These are phyloP conservation scores for Beauveria caledonica DNA, from an alignment of 2,329 filamentous ascomycete species.

Conservation along the genomic window DNA sequence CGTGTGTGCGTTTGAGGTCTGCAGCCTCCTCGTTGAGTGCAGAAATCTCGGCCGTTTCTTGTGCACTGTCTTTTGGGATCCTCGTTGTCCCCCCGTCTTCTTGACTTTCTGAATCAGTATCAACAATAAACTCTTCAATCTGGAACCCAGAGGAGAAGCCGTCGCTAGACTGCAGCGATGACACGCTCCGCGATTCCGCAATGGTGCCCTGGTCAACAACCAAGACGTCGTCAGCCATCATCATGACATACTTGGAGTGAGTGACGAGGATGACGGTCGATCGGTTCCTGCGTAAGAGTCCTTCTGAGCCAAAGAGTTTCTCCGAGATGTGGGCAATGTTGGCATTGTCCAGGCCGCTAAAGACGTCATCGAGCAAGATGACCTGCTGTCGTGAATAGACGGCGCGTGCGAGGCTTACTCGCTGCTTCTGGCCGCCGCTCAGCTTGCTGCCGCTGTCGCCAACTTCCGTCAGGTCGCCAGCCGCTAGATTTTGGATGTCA, in stretches of 20 bases:
- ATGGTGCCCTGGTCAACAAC: neutral
- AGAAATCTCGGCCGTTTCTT: slow-evolving; percentile 9
- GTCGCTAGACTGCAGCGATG: neutral
- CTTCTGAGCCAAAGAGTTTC: slow-evolving; percentile 24
- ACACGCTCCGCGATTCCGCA: neutral
- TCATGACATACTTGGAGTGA: slow-evolving; percentile 15
- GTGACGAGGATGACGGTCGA: slow-evolving; percentile 21
- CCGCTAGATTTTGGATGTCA: slow-evolving; percentile 11
- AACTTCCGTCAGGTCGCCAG: slow-evolving; percentile 10
- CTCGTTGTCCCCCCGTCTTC: neutral
- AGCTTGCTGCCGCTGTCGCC: slow-evolving; percentile 10
- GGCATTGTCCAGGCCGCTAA: slow-evolving; percentile 27
- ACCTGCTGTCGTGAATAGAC: slow-evolving; percentile 17
- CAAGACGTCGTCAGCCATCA: slow-evolving; percentile 4
- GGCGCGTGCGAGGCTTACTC: slow-evolving; percentile 20
- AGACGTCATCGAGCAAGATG: slow-evolving; percentile 25
- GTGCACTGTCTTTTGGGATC: too few relatives aligned
- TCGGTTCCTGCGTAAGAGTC: slow-evolving; percentile 19
- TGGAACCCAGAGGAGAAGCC: neutral
- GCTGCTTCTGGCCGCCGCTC: slow-evolving; percentile 20
- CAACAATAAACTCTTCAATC: neutral
- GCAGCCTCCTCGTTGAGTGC: slow-evolving; percentile 10
- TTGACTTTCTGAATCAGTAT: neutral
- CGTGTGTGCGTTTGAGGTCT: slow-evolving; percentile 9
- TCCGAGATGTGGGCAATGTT: slow-evolving; percentile 30